Percentiles rank a stretch among this genome's conserved stretches.
These are phyloP conservation scores for Phytophthora tentaculata DNA, from an alignment of 352 stramenopile species.

Conservation along the genomic window DNA sequence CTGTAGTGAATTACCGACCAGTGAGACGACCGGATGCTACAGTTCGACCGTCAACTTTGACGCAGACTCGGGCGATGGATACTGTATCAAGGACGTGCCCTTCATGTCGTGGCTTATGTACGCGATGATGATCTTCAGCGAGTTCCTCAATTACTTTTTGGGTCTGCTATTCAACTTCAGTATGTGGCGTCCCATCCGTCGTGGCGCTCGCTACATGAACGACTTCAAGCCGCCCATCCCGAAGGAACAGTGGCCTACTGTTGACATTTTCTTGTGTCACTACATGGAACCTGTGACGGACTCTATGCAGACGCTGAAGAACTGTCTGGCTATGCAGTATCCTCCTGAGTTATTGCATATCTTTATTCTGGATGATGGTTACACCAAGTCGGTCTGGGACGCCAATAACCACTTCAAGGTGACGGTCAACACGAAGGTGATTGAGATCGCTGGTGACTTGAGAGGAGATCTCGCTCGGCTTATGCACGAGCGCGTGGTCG, in stretches of 20 bases:
- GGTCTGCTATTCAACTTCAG: slow-evolving; percentile 91
- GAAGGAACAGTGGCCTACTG: slow-evolving; percentile 89
- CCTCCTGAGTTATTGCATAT: slow-evolving; percentile 87
- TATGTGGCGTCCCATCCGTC: slow-evolving; percentile 91
- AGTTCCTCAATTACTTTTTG: slow-evolving; percentile 90
- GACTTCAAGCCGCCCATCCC: slow-evolving; percentile 91
- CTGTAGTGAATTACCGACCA: slow-evolving; percentile 61
- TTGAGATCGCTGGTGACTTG: slow-evolving; percentile 85
- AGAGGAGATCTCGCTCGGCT: slow-evolving; percentile 80
- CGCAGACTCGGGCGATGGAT: slow-evolving; percentile 57
- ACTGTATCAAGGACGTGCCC: slow-evolving; percentile 80
- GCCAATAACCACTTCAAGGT: slow-evolving; percentile 92
- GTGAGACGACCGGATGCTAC: slow-evolving; percentile 58
- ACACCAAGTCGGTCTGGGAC: slow-evolving; percentile 90
- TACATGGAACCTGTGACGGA: slow-evolving; percentile 91
- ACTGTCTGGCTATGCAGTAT: slow-evolving; percentile 89
- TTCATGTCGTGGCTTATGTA: slow-evolving; percentile 84
- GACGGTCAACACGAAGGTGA: slow-evolving; percentile 90
- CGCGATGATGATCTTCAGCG: slow-evolving; percentile 85
- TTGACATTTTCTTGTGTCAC: slow-evolving; percentile 91
- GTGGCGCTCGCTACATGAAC: slow-evolving; percentile 87
- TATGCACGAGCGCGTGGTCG: slow-evolving; percentile 89
- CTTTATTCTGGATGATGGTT: slow-evolving; percentile 90
- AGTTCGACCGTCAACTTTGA: slow-evolving; percentile 83
- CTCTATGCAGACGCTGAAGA: slow-evolving; percentile 87